Conservation (phyloP, 805 yeast species). For the Candida khao-thaluensis region DNA sequence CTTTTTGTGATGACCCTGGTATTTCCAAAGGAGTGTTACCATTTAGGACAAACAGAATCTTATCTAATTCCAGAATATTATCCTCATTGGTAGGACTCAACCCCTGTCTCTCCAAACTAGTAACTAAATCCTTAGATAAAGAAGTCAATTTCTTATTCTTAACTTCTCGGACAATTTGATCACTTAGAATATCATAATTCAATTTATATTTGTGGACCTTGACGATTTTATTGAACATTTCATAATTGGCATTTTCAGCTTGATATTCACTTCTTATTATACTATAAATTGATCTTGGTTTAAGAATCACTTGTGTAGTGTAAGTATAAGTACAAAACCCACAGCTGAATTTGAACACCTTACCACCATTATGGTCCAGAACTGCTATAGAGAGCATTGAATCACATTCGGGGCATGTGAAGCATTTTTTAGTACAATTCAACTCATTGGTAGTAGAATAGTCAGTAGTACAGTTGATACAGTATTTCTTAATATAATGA, state of each 20-base stretch:
- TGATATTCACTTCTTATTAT: constrained; percentile 19
- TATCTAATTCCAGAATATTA: constrained; percentile 9
- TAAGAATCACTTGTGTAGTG: constrained; percentile 34
- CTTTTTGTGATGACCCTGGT: neutral
- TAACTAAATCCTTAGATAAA: constrained; percentile 6
- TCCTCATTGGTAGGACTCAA: neutral
- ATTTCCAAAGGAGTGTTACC: neutral
- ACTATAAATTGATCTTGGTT: constrained; percentile 38
- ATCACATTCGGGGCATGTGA: constrained; percentile 37
- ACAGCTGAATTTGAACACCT: constrained; percentile 41
- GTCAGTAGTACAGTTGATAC: constrained; percentile 38
- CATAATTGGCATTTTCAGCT: neutral
- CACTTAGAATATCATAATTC: constrained; percentile 11
- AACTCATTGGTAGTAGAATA: constrained; percentile 22
- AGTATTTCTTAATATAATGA: constrained; percentile 30
- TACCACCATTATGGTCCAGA: constrained; percentile 23
- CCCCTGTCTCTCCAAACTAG: constrained; percentile 8
- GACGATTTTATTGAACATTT: neutral
- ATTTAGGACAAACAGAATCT: constrained; percentile 3
- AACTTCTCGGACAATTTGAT: constrained; percentile 11
- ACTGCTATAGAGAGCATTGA: constrained; percentile 25
- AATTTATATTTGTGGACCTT: constrained; percentile 7
- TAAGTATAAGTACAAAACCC: constrained; percentile 33
- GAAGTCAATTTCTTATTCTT: constrained; percentile 3
- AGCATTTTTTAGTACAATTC: constrained; percentile 39